Percentiles rank a stretch among this genome's conserved stretches.
Evolutionary conservation across 73 alveolate genomes (phyloP).

Genomic region (Stentor roeselii): DNA sequence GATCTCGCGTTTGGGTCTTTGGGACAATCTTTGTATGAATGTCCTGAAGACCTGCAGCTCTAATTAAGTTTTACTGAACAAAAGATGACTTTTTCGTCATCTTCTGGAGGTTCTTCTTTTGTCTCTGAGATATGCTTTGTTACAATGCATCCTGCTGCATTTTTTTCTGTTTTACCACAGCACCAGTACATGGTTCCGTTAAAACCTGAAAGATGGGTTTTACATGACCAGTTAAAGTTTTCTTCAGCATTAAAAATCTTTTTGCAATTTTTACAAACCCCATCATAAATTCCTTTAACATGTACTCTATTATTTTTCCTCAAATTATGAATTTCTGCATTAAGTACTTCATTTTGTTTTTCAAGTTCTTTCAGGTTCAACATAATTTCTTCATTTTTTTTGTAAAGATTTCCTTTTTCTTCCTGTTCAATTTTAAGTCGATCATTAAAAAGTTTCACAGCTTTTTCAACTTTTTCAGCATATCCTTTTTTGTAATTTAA

Average conservation of each 20-base stretch:
- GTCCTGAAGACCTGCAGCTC: slow-evolving; percentile 63
- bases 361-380: slow-evolving; percentile 38
- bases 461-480: neutral
- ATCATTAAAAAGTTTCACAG: slow-evolving; percentile 29
- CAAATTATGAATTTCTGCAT: slow-evolving; percentile 39
- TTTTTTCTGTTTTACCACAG: slow-evolving; percentile 60
- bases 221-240: slow-evolving; percentile 67
- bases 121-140: slow-evolving; percentile 65
- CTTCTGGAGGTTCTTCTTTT: slow-evolving; percentile 62
- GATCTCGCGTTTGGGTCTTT: slow-evolving; percentile 68
- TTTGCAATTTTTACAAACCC: slow-evolving; percentile 60
- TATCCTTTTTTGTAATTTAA: neutral
- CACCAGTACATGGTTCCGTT: slow-evolving; percentile 74
- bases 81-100: slow-evolving; percentile 30
- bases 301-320: slow-evolving; percentile 25
- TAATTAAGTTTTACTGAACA: slow-evolving; percentile 33
- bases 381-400: slow-evolving; percentile 38
- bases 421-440: slow-evolving; percentile 18
- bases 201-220: slow-evolving; percentile 48
- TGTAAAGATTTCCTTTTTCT: slow-evolving; percentile 37
- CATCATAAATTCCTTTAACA: slow-evolving; percentile 20
- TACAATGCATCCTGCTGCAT: slow-evolving; percentile 59
- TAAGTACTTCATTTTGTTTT: slow-evolving; percentile 40
- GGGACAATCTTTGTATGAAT: slow-evolving; percentile 44
- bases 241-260: slow-evolving; percentile 53